Base-by-base conservation (phyloP, 352 stramenopile species). In the Phytophthora syringae region DNA sequence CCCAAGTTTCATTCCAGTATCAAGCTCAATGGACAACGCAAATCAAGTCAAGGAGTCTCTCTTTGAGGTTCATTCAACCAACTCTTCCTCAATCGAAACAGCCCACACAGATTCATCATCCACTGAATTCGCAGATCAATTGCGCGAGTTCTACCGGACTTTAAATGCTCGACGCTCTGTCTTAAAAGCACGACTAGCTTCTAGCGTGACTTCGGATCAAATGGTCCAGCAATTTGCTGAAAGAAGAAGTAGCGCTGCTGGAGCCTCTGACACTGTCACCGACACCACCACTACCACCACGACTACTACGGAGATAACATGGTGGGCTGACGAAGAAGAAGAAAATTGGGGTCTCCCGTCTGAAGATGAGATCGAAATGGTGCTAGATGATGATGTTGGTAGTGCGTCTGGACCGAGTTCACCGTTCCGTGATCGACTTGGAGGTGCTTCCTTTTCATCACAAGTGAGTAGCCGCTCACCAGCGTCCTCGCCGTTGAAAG, bases 121-220 rank as follows among this genome's bases (percentile, higher is more conserved):
- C 13, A 48, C 28, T 5, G 56, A 62, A n/a, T 16, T 36, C 37
- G 60, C 60, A 9, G 48, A 70, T n/a, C 66, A 74, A 21, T 22
- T 74, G 3, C 52, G 66, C 51, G 66, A 70, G 12, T 67, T 51
- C 40, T 74, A 74, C 49, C 37, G 45, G 9, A 28, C 28, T 6
- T 25, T 74, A 10, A 74, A 69, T 52, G 43, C 60, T 62, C 60
- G 54, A 13, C 53, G 66, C 20, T 70, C 66, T 20, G 28, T 70
- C 32, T 56, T 74, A 42, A 49, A 15, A 53, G 36, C 53, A 25
- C 60, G 60, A 52, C 60, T 70, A 7, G 60, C 54, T 51, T 70
- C 25, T 5, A 70, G 49, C 13, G 49, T 36, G 27, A 44, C 48
- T 13, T 62, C 42, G 2, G 52, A 64, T 61, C 64, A 68, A 67